A percentile compares a stretch with the other conserved stretches of the same genome.
Evolutionary conservation across 768 basidiomycete genomes (phyloP).

Genomic region (Infundibulicybe gibba): DNA sequence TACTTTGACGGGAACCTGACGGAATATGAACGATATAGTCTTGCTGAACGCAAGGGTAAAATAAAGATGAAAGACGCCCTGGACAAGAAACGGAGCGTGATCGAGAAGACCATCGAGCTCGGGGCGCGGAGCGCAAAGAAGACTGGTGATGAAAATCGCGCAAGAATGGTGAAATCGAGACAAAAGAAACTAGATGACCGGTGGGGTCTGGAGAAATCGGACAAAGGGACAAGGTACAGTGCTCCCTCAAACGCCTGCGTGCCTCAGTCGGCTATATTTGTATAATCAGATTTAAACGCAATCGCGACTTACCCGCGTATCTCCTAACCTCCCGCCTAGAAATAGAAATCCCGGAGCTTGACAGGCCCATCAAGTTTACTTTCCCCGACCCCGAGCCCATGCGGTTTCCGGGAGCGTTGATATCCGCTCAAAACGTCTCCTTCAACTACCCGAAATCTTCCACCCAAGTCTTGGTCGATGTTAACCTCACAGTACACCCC

Average conservation of each 20-base stretch:
- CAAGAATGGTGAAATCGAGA: constrained; percentile 47
- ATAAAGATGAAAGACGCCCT: constrained; percentile 38
- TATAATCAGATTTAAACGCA: constrained; percentile 44
- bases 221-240: too few relatives aligned
- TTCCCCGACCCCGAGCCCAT: constrained; percentile 24
- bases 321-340: constrained; percentile 32
- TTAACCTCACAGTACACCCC: constrained; percentile 18
- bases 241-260: too few relatives aligned
- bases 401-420: constrained; percentile 19
- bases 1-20: constrained; percentile 58
- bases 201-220: constrained; percentile 23
- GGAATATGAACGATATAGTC: constrained; percentile 41
- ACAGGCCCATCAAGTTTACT: constrained; percentile 27
- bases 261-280: constrained; percentile 22
- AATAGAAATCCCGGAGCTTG: constrained; percentile 34
- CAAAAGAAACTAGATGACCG: constrained; percentile 52
- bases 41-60: constrained; percentile 41
- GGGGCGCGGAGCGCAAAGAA: constrained; percentile 47
- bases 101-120: constrained; percentile 53
- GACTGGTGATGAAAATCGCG: constrained; percentile 60
- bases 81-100: constrained; percentile 33
- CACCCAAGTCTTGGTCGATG: constrained; percentile 11
- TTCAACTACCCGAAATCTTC: constrained; percentile 15
- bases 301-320: constrained; percentile 46
- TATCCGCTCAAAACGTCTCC: constrained; percentile 16